Evolutionary conservation across 208 protist species (phyloP).

Genomic region (Leishmania arabica): DNA sequence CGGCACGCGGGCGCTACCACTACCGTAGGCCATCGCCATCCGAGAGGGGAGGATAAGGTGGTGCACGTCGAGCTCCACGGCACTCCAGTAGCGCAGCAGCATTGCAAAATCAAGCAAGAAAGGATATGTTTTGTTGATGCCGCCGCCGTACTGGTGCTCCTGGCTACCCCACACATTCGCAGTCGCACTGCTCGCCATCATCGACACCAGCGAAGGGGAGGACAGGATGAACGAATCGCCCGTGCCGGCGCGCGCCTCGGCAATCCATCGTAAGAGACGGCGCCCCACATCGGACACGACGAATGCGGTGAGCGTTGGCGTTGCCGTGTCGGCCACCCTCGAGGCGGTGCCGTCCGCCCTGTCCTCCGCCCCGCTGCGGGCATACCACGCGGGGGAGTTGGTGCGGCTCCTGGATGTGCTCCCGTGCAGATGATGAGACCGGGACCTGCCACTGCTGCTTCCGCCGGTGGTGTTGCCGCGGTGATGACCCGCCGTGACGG

Average conservation of each 20-base stretch:
- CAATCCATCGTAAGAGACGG: slow-evolving; percentile 28
- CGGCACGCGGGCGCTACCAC: slow-evolving; percentile 18
- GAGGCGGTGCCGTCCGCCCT: background rate
- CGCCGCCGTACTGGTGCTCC: background rate
- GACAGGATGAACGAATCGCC: background rate
- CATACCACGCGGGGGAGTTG: background rate
- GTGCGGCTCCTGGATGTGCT: background rate
- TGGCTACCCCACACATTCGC: background rate
- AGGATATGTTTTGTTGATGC: slow-evolving; percentile 1
- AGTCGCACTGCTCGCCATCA: background rate
- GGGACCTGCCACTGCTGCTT: background rate
- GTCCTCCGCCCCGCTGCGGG: background rate
- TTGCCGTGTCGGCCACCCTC: background rate
- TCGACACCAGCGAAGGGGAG: background rate
- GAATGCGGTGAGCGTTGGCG: slow-evolving; percentile 20
- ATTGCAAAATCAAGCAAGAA: slow-evolving; percentile 31
- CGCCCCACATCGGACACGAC: slow-evolving; percentile 15
- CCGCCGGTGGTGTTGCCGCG: background rate
- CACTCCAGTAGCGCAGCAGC: slow-evolving; percentile 28
- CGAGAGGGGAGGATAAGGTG: slow-evolving; percentile 27
- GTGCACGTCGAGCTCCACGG: slow-evolving; percentile 30
- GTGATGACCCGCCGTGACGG: slow-evolving; percentile 17
- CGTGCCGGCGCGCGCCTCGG: slow-evolving; percentile 4
- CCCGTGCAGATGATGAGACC: background rate
- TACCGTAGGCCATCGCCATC: slow-evolving; percentile 23